Conservation (phyloP, 331 rosid species). For the Stylosanthes scabra region DNA sequence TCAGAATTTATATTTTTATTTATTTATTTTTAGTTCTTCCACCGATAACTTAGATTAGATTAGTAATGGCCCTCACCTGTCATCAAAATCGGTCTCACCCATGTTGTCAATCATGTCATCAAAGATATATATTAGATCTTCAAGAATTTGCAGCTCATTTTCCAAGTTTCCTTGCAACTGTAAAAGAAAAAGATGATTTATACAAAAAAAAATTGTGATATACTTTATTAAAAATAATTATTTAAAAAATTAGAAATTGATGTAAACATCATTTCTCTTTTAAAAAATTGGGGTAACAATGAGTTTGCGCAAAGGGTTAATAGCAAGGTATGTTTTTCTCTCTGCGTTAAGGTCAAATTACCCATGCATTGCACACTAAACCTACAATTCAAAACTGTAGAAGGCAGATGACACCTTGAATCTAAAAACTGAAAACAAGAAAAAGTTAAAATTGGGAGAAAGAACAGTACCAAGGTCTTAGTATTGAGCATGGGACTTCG, state of each 20-base stretch:
- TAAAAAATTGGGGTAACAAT: too few relatives aligned
- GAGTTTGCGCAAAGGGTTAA: too few relatives aligned
- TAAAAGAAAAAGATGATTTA: constrained; percentile 26
- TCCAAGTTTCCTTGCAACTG: constrained; percentile 77
- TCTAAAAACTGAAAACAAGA: neutral
- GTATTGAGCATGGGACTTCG: constrained; percentile 45
- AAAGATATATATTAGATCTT: constrained; percentile 51
- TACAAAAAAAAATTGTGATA: constrained; percentile 5
- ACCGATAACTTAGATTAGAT: neutral
- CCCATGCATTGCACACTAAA: constrained; percentile 13
- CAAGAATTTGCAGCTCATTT: constrained; percentile 71
- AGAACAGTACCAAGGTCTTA: constrained; percentile 59
- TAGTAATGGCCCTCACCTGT: constrained; percentile 66
- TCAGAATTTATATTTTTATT: neutral
- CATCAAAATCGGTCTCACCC: constrained; percentile 55
- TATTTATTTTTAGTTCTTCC: neutral
- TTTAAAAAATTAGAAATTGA: too few relatives aligned
- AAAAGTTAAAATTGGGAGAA: constrained; percentile 19
- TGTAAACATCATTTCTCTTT: too few relatives aligned
- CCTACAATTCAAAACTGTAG: constrained; percentile 1
- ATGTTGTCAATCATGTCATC: constrained; percentile 61
- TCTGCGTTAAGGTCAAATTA: constrained; percentile 28
- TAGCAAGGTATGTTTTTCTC: too few relatives aligned
- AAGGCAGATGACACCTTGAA: constrained; percentile 10
- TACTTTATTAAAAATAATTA: neutral